A percentile compares a stretch with the other conserved stretches of the same genome.
These are phyloP conservation scores for Corymbia citriodora DNA, from an alignment of 441 rosid species.

Conservation along the genomic window DNA sequence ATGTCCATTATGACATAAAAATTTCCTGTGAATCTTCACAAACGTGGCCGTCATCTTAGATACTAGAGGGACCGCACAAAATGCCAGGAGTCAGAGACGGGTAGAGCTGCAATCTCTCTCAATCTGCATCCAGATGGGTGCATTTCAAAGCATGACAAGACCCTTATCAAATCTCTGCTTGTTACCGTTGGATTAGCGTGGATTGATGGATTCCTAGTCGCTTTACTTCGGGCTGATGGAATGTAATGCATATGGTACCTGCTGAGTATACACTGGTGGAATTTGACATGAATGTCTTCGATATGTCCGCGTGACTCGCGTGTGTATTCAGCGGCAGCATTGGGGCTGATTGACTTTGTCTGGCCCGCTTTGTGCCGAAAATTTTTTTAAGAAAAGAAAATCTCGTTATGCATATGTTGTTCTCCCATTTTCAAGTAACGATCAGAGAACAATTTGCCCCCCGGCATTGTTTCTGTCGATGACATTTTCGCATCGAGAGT, in stretches of 20 bases:
- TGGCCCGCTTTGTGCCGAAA: background rate
- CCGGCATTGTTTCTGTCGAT: background rate
- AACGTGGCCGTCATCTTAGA: background rate
- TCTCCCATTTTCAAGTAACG: too few species aligned
- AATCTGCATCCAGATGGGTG: background rate
- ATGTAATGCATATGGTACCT: too few species aligned
- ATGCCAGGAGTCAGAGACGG: background rate
- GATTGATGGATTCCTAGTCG: background rate
- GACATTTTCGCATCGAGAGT: background rate
- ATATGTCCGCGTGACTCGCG: background rate
- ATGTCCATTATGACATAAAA: too few species aligned
- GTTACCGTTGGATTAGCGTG: background rate
- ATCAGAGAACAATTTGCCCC: too few species aligned
- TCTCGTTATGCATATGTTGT: too few species aligned
- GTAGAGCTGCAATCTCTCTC: background rate
- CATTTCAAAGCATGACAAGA: background rate
- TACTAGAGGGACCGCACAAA: background rate
- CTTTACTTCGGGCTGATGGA: background rate
- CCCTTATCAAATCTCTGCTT: background rate
- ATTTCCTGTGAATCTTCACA: background rate
- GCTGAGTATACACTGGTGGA: background rate
- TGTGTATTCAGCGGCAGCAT: background rate
- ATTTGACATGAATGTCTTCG: background rate
- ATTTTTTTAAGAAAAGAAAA: too few species aligned
- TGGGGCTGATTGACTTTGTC: background rate